Base-by-base conservation (phyloP, 2,329 filamentous ascomycete genomes). In the Arthrobotrys sinensis region DNA sequence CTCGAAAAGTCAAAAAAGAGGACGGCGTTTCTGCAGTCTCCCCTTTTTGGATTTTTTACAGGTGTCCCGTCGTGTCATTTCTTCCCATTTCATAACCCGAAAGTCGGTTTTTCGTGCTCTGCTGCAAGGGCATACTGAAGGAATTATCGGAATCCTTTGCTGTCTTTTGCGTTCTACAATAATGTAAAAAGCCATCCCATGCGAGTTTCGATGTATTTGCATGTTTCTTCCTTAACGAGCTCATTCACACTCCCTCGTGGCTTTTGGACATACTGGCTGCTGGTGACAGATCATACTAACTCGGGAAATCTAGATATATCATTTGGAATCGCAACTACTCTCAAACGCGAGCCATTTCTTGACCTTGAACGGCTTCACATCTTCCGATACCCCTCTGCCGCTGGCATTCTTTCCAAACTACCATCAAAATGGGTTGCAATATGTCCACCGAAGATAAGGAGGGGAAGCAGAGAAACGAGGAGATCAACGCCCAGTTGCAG, bases 381-480 rank as follows among this genome's bases (percentile, higher is more conserved):
- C 40, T 19, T 3, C 36, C 36, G 52, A 52, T 60, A 38, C 32
- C 52, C 55, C 24, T 48, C 34, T 36, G 40, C 63, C 63, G 34
- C 55, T 48, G 52, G 64, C 64, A 70, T 65, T 65, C 36, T 34
- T 21, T 36, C 14, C 28, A 46, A 70, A 52, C 12, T 43, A 72
- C 85, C 86, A 87, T 85, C 91, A 94, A 88, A 83, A 99, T 99
- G 96, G 96, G 96, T 91, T 99, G 96, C 86, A 95, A 95, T 87
- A 97, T 97, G 93, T 98, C 95, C 86, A 97, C 96, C 85, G 96
- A 98, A 88, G 96, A 98, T 88, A 97, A 97, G 92, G 96, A 98
- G 94, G 95, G 96, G 87, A 98, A 97, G 93, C 93, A 94, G 88
- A 92, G 96, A 83, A 98, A 99, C 85, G 96, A 99, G 89, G 95